Evolutionary conservation across 1,284 basidiomycete species (phyloP), one percentile per base, ranked within the genome.

Genomic region (Fistulinella cinereoalba): DNA sequence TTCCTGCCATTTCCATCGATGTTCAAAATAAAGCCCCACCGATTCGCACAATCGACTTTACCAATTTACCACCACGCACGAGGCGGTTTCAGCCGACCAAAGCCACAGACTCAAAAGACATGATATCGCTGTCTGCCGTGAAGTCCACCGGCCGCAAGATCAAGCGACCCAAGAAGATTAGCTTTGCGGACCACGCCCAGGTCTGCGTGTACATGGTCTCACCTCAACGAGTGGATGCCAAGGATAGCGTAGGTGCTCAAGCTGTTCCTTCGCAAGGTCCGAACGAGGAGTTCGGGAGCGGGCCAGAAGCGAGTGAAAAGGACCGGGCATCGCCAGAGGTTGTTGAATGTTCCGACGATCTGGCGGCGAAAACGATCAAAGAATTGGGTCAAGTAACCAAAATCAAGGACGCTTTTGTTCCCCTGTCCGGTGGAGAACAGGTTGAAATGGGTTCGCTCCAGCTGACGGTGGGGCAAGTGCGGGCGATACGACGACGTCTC

Each of bases 131-230:
- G 13, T 25, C 51, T 9, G 32, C 42, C 22, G 47, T 50, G 32
- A 54, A 45, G 34, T 0, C 36, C 13, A 33, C 39, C 16, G 36
- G 49, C 4, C 7, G 44, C 47, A 54, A 47, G 27, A 23, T 43
- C 39, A 65, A 61, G 51, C 51, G 55, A 2, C 63, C 51, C 15
- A 62, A 58, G 47, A 65, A 62, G 44, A 62, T 64, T 29, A 56
- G 52, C 22, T 62, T 62, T 37, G 63, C 63, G 25, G 32, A 61
- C 27, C 59, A 53, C 15, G 63, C 63, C 36, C 51, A 44, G 16
- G 46, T 62, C 37, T 36, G 55, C 9, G 55, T 66, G n/a, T 62
- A 62, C 18, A 24, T 6, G 24, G 29, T 53, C 36, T 62, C 60
- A 11, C 58, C 57, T 23, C 31, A 8, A 33, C 57, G 28, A 36